These are phyloP conservation scores for Theileria parva DNA, from an alignment of 169 alveolate species.

Conservation along the genomic window DNA sequence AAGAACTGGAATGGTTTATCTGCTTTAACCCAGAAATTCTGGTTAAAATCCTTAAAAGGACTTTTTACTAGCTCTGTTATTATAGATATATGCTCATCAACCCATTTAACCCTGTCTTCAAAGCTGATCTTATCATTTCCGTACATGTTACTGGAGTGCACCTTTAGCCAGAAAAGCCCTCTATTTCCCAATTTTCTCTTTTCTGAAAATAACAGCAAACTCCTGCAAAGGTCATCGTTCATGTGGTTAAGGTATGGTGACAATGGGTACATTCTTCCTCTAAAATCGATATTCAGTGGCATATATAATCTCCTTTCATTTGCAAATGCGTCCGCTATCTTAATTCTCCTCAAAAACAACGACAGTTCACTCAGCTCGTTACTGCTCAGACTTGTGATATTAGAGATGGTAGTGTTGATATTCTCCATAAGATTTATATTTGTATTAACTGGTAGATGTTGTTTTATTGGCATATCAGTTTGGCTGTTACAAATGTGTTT, in stretches of 20 bases:
- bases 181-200: slow-evolving; percentile 86
- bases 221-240: slow-evolving; percentile 94
- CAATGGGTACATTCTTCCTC: slow-evolving; percentile 96
- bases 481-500: slow-evolving; percentile 59
- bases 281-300: slow-evolving; percentile 96
- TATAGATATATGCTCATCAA: slow-evolving; percentile 72
- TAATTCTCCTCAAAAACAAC: slow-evolving; percentile 71
- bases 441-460: slow-evolving; percentile 45
- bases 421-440: slow-evolving; percentile 10
- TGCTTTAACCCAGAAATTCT: slow-evolving; percentile 82
- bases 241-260: slow-evolving; percentile 93
- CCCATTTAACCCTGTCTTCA: slow-evolving; percentile 82
- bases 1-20: slow-evolving; percentile 95
- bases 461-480: slow-evolving; percentile 38
- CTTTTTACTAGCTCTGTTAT: slow-evolving; percentile 67
- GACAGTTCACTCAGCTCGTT: slow-evolving; percentile 71
- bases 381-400: slow-evolving; percentile 54
- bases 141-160: slow-evolving; percentile 89
- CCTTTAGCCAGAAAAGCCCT: slow-evolving; percentile 94
- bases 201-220: slow-evolving; percentile 89
- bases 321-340: slow-evolving; percentile 85
- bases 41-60: slow-evolving; percentile 82
- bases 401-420: slow-evolving; percentile 15
- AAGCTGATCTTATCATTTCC: slow-evolving; percentile 91
- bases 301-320: slow-evolving; percentile 84